These are phyloP conservation scores for Plicaturopsis crispa DNA, from an alignment of 768 basidiomycete species.

Conservation along the genomic window DNA sequence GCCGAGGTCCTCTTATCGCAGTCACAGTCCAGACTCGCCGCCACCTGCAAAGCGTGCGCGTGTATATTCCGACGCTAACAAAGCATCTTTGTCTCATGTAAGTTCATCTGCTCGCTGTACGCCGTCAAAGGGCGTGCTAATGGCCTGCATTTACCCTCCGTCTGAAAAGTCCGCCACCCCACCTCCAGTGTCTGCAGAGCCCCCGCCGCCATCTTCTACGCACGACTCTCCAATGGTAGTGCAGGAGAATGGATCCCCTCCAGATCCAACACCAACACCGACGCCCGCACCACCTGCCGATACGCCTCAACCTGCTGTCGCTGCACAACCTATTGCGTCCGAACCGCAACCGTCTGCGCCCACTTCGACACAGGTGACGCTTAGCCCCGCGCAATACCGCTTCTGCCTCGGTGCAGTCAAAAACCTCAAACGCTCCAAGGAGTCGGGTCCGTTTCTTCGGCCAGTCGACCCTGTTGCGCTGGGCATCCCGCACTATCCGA, in stretches of 20 bases:
- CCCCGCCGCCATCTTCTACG: constrained; percentile 13
- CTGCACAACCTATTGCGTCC: constrained; percentile 30
- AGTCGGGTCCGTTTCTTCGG: constrained; percentile 69
- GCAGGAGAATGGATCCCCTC: too few species aligned
- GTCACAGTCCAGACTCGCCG: too few species aligned
- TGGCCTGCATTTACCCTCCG: constrained; percentile 19
- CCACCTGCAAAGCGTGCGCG: constrained; percentile 82
- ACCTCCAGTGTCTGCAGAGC: constrained; percentile 50
- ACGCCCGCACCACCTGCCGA: constrained; percentile 2
- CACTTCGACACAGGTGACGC: constrained; percentile 18
- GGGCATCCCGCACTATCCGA: constrained; percentile 81
- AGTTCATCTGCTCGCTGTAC: constrained; percentile 39
- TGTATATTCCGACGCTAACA: constrained; percentile 69
- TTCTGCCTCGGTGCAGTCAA: constrained; percentile 75
- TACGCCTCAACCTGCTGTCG: constrained; percentile 13
- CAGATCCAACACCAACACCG: constrained; percentile 13
- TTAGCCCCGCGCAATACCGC: constrained; percentile 68
- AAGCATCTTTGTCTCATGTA: constrained; percentile 68
- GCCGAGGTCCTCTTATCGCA: too few species aligned
- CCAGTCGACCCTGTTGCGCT: constrained; percentile 87
- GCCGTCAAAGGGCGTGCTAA: constrained; percentile 51
- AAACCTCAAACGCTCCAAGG: constrained; percentile 79
- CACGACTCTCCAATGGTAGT: constrained; percentile 21
- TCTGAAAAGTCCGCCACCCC: constrained; percentile 61
- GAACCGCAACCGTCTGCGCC: constrained; percentile 21